Evolutionary conservation across 371 early-diverging fungal genomes (phyloP).

Genomic region (Saksenaea vasiformis): DNA sequence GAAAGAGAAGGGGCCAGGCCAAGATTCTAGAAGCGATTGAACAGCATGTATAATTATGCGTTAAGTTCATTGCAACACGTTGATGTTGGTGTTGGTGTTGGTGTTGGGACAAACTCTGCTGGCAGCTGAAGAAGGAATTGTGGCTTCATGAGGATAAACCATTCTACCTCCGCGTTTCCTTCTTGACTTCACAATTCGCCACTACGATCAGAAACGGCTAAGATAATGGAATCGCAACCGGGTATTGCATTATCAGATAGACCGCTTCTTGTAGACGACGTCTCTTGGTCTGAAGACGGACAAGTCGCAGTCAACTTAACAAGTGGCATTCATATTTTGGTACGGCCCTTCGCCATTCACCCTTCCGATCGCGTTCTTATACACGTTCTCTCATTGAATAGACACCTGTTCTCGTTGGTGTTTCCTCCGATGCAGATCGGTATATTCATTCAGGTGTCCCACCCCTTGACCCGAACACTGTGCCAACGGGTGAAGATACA

Average conservation of each 20-base stretch:
- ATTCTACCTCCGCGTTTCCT: neutral
- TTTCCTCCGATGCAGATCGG: conserved; percentile 25
- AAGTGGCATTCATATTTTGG: conserved; percentile 31
- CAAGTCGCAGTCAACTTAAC: conserved; percentile 25
- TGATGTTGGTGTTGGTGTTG: too few species aligned
- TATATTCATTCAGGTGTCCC: conserved; percentile 16
- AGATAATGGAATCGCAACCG: conserved; percentile 28
- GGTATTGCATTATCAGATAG: conserved; percentile 13
- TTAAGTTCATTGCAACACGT: too few species aligned
- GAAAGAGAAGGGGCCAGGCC: too few species aligned
- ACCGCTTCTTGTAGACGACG: conserved; percentile 18
- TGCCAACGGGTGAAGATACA: neutral
- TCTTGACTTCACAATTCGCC: conserved; percentile 13
- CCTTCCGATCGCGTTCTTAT: neutral
- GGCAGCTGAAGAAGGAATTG: too few species aligned
- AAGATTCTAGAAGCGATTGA: too few species aligned
- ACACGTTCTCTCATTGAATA: conserved; percentile 7
- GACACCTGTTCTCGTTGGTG: conserved; percentile 32
- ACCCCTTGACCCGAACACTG: neutral
- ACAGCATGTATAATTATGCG: too few species aligned
- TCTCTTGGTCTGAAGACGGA: conserved; percentile 29
- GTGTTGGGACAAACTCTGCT: too few species aligned
- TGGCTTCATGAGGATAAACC: too few species aligned
- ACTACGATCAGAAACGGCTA: conserved; percentile 10
- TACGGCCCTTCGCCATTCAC: conserved; percentile 6